These are phyloP conservation scores for Eutrema yunnanense DNA, from an alignment of 345 rosid species.

Conservation along the genomic window DNA sequence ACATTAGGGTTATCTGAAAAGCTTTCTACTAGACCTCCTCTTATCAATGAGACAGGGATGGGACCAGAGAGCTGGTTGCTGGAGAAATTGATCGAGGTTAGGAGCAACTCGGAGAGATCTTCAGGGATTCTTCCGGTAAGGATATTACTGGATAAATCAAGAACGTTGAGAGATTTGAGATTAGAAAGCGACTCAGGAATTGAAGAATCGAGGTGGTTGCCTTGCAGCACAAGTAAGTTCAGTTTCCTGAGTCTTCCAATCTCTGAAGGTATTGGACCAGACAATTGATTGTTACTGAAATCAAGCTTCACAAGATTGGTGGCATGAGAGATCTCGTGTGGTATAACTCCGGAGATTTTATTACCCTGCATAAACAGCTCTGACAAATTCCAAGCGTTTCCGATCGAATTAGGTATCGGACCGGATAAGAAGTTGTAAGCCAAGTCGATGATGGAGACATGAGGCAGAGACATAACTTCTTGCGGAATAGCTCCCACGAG, in stretches of 20 bases:
- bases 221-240: slow-evolving; percentile 63
- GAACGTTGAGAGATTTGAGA: slow-evolving; percentile 72
- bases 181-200: slow-evolving; percentile 67
- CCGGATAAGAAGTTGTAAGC: slow-evolving; percentile 62
- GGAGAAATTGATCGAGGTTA: slow-evolving; percentile 72
- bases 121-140: slow-evolving; percentile 75
- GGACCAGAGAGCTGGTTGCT: slow-evolving; percentile 83
- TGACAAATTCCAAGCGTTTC: slow-evolving; percentile 66
- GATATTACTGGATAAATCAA: slow-evolving; percentile 72
- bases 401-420: slow-evolving; percentile 46
- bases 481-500: slow-evolving; percentile 60
- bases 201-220: slow-evolving; percentile 53
- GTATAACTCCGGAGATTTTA: slow-evolving; percentile 58
- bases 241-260: slow-evolving; percentile 67
- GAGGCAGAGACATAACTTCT: slow-evolving; percentile 68
- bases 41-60: slow-evolving; percentile 60
- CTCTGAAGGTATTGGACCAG: slow-evolving; percentile 75
- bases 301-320: slow-evolving; percentile 81
- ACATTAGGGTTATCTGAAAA: slow-evolving; percentile 81
- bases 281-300: slow-evolving; percentile 64
- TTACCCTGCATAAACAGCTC: slow-evolving; percentile 79
- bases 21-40: slow-evolving; percentile 72
- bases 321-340: slow-evolving; percentile 61
- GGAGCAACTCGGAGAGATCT: slow-evolving; percentile 51
- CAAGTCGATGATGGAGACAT: slow-evolving; percentile 79